A percentile compares a stretch with the other conserved stretches of the same genome.
These are phyloP conservation scores for Cystobasidium ongulense DNA, from an alignment of 768 basidiomycete genomes.

Conservation along the genomic window DNA sequence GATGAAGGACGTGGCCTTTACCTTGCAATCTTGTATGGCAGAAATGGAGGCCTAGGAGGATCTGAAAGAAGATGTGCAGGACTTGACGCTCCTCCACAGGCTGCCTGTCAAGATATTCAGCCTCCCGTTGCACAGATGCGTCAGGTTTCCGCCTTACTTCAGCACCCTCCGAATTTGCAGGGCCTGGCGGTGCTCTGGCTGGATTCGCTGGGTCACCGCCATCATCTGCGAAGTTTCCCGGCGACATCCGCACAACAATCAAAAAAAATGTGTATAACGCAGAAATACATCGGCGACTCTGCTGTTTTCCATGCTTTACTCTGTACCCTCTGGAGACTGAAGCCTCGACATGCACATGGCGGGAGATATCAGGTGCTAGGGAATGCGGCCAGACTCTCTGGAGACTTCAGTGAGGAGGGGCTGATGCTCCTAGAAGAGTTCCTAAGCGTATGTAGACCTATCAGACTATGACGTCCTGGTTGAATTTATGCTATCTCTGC, in stretches of 20 bases:
- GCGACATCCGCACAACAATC: no score
- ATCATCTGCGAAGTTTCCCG: no score
- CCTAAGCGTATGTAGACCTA: no score
- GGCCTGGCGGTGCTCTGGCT: background rate
- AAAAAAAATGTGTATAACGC: background rate
- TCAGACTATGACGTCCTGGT: no score
- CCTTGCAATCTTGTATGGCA: conserved; percentile 4
- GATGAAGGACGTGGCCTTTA: conserved; percentile 12
- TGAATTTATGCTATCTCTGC: no score
- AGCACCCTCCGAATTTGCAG: background rate
- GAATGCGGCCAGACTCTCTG: background rate
- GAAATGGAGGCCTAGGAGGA: conserved; percentile 21
- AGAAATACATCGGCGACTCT: background rate
- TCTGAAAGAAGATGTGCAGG: conserved; percentile 14
- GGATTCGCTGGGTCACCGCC: no score
- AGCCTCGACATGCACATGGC: no score
- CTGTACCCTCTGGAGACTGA: background rate
- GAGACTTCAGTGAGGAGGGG: background rate
- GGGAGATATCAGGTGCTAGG: background rate
- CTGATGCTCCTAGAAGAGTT: no score
- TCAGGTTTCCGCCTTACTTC: background rate
- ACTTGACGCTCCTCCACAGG: conserved; percentile 18
- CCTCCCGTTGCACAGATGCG: background rate
- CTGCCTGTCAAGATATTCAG: background rate
- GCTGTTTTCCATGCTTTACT: background rate